Percentiles rank a stretch among this genome's conserved stretches.
phyloP scores from a whole-genome alignment of 192 early-diverging fungal species.

The Irineochytrium annulatum region DNA sequence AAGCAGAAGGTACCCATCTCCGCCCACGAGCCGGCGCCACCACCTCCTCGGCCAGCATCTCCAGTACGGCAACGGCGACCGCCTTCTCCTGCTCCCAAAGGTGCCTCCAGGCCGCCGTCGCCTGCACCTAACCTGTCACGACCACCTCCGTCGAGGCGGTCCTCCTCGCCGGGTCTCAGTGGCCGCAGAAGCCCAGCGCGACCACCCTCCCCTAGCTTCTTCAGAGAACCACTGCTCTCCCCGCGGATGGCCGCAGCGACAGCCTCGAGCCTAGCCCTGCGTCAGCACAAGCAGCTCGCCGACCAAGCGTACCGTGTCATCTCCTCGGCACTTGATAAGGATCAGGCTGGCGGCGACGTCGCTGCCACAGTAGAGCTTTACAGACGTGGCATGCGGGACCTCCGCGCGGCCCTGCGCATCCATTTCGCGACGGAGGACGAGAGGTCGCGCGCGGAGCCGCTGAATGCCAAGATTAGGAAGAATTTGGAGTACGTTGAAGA shows the following conservation, averaged over 20 bases:
- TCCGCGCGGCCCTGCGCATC: conserved; percentile 33
- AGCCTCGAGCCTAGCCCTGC: neutral
- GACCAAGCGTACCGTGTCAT: conserved; percentile 37
- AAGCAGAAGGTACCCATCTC: too few relatives aligned
- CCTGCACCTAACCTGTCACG: too few relatives aligned
- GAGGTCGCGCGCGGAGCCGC: conserved; percentile 30
- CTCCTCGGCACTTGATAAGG: conserved; percentile 36
- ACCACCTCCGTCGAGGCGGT: too few relatives aligned
- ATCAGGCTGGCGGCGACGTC: conserved; percentile 26
- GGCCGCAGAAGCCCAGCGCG: too few relatives aligned
- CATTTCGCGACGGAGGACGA: conserved; percentile 21
- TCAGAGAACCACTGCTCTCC: too few relatives aligned
- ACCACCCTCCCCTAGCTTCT: too few relatives aligned
- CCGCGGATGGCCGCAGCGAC: neutral
- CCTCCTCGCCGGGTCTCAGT: too few relatives aligned
- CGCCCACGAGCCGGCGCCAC: too few relatives aligned
- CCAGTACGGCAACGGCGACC: too few relatives aligned
- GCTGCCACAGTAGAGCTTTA: conserved; percentile 36
- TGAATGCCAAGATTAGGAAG: conserved; percentile 39
- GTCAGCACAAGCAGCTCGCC: conserved; percentile 30
- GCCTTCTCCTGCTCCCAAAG: too few relatives aligned
- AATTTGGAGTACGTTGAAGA: conserved; percentile 38
- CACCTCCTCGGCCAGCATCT: too few relatives aligned
- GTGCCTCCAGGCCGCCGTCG: too few relatives aligned
- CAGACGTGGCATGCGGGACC: conserved; percentile 28